phyloP scores from a whole-genome alignment of 371 early-diverging fungal species.

The Haplosporangium sp. region DNA sequence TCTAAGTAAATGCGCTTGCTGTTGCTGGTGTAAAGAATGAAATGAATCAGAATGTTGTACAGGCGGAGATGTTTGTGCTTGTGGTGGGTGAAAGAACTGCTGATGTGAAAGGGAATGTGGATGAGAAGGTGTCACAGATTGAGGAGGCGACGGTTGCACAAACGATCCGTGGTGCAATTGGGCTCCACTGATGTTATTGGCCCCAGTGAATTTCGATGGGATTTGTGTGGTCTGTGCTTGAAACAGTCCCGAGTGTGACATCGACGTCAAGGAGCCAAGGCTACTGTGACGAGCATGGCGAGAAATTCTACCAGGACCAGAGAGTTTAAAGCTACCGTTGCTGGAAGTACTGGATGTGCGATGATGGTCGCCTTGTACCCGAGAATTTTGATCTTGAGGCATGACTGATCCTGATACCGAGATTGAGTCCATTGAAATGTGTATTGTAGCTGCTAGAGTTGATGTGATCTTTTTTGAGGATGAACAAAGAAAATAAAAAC shows the following conservation, averaged over 20 bases:
- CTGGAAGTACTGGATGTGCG: not conserved
- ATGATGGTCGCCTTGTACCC: not conserved
- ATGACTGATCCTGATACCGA: slow-evolving; percentile 1
- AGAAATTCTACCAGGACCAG: not conserved
- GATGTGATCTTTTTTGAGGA: not conserved
- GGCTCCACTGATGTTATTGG: slow-evolving; percentile 5
- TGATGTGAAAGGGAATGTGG: slow-evolving; percentile 3
- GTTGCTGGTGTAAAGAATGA: slow-evolving; percentile 22
- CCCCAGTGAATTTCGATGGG: slow-evolving; percentile 6
- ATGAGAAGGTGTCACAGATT: not conserved
- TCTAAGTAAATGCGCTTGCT: slow-evolving; percentile 18
- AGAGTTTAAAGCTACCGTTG: not conserved
- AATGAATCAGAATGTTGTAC: not conserved
- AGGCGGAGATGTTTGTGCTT: not conserved
- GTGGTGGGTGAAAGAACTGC: not conserved
- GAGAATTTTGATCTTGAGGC: not conserved
- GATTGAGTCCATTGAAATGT: not conserved
- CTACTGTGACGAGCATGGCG: slow-evolving; percentile 9
- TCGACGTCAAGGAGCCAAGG: slow-evolving; percentile 1
- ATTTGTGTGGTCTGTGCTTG: slow-evolving; percentile 20
- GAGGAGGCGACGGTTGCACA: not conserved
- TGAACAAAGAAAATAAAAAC: not conserved
- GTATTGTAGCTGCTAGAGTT: not conserved
- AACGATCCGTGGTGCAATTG: slow-evolving; percentile 1
- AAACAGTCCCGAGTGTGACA: slow-evolving; percentile 4